Base-by-base conservation (phyloP, 176 grass and related monocot genomes). In the Otatea glauca region DNA sequence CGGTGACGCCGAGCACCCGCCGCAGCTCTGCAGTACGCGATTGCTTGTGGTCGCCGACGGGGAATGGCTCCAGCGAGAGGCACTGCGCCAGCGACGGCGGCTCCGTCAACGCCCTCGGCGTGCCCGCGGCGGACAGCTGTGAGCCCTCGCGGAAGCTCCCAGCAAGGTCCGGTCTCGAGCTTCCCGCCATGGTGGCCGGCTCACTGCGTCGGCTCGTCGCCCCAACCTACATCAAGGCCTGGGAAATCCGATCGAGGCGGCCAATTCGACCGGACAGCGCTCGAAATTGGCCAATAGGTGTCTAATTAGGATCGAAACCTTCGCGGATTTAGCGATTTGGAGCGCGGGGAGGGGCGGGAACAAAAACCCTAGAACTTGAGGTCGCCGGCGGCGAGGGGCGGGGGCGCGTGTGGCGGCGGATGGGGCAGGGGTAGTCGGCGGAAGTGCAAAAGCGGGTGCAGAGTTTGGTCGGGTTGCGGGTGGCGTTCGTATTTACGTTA, bases 61-160 rank as follows among this genome's bases (percentile, higher is more conserved):
- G 76, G 27, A 92, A 68, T 18, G 74, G 78, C 21, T 92, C 93
- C n/a, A 95, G 64, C 21, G 70, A 68, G 70, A 95, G 55, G 83
- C 87, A 92, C 60, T 95, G 90, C 34, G 86, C 78, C 62, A 92
- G 73, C 49, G 90, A n/a, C 29, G 86, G 86, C 5, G 77, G 71
- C 38, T 92, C 93, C 58, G 45, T 12, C 16, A 71, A 37, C 8
- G 75, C 84, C 89, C 90, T 90, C 20, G 85, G 79, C 58, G 90
- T 69, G 17, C 85, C 81, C 35, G 48, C 39, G 17, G n/a, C 82
- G 4, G 88, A 67, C 73, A 45, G 70, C 53, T 83, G 85, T 1
- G 70, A 58, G 27, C 71, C 76, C 68, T 94, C 92, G 5, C 92
- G 80, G 56, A 89, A 92, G 73, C 90, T 78, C 79, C 82, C 81